These are phyloP conservation scores for Diaporthe longicolla DNA, from an alignment of 2,329 filamentous ascomycete genomes.

Conservation along the genomic window DNA sequence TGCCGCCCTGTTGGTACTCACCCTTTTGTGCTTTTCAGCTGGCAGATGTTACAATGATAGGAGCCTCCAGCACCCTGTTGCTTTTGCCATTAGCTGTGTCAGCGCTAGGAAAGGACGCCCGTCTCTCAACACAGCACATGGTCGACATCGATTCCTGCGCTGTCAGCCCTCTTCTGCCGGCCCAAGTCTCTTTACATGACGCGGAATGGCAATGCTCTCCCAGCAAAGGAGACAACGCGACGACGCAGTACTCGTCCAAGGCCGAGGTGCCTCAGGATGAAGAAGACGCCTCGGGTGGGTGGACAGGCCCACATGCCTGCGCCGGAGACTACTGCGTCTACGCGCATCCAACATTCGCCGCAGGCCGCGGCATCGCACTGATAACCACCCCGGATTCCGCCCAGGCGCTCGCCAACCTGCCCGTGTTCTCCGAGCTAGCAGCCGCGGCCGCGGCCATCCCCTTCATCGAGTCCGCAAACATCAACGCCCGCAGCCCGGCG, in stretches of 20 bases:
- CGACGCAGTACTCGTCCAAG: background rate
- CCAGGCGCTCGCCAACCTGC: constrained; percentile 42
- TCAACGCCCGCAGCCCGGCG: constrained; percentile 18
- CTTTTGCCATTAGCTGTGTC: background rate
- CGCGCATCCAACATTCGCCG: constrained; percentile 40
- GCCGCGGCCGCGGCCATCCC: background rate
- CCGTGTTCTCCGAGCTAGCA: constrained; percentile 27
- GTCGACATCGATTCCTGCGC: constrained; percentile 10
- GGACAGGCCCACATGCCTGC: constrained; percentile 43
- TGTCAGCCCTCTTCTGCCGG: constrained; percentile 21
- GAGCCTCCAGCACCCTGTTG: background rate
- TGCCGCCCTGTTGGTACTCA: background rate
- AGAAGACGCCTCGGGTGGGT: constrained; percentile 33
- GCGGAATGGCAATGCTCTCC: constrained; percentile 22
- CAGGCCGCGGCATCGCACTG: constrained; percentile 41
- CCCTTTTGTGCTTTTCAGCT: too few relatives aligned
- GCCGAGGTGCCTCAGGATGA: background rate
- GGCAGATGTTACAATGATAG: background rate
- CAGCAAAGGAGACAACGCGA: background rate
- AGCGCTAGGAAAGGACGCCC: background rate
- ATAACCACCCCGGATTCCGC: constrained; percentile 41
- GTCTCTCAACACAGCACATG: background rate
- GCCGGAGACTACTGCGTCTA: constrained; percentile 43
- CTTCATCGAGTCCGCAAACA: constrained; percentile 6
- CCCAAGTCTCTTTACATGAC: background rate